These are phyloP conservation scores for Kernera saxatilis DNA, from an alignment of 345 rosid genomes.

Conservation along the genomic window DNA sequence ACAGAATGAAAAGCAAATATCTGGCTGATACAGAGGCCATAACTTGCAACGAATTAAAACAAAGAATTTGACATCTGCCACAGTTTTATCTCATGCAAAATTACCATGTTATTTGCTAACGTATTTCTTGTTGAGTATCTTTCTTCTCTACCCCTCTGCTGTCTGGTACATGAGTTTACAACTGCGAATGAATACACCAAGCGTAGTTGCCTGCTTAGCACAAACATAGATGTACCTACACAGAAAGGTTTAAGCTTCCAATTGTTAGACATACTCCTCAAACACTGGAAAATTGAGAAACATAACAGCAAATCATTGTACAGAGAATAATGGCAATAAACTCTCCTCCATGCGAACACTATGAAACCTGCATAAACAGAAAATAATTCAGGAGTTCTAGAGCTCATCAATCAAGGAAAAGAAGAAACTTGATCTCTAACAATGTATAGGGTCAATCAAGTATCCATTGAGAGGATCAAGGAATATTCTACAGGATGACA, in stretches of 20 bases:
- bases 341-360: background rate
- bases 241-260: background rate
- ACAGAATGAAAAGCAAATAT: background rate
- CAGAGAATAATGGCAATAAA: background rate
- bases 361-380: constrained; percentile 19
- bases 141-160: background rate
- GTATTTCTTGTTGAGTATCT: background rate
- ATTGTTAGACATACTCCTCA: constrained; percentile 9
- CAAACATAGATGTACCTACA: constrained; percentile 1
- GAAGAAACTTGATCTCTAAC: background rate
- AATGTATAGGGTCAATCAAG: background rate
- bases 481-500: background rate
- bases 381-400: background rate
- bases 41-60: background rate
- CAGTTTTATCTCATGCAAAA: background rate
- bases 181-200: background rate
- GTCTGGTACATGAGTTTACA: background rate
- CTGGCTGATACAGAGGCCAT: background rate
- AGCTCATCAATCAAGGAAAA: background rate
- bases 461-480: background rate
- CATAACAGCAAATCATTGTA: background rate
- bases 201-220: background rate
- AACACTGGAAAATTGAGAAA: background rate
- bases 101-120: background rate
- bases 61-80: background rate